These are phyloP conservation scores for Tolypocladium tundrense DNA, from an alignment of 2,329 filamentous ascomycete species.

Conservation along the genomic window DNA sequence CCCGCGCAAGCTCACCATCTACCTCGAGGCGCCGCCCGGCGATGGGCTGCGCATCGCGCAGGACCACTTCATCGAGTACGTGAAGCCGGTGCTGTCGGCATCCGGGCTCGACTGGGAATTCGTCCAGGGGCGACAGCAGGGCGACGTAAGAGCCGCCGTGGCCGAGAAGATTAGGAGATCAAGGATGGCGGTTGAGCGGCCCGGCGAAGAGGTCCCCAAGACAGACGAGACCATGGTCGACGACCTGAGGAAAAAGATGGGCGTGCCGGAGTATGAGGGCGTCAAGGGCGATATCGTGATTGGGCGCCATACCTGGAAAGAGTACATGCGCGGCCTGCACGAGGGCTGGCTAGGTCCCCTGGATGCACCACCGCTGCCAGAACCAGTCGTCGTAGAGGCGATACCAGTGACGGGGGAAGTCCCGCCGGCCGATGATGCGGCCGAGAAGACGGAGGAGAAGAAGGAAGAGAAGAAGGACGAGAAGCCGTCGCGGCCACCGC, in stretches of 20 bases:
- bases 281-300: conserved; percentile 78
- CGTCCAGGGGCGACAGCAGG: conserved; percentile 81
- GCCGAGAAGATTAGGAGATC: conserved; percentile 76
- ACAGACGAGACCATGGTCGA: conserved; percentile 47
- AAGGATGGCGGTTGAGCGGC: conserved; percentile 47
- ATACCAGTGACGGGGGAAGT: conserved; percentile 8
- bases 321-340: conserved; percentile 86
- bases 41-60: conserved; percentile 78
- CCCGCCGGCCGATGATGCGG: conserved; percentile 10
- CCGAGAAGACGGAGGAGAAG: conserved; percentile 19
- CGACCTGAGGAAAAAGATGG: conserved; percentile 52
- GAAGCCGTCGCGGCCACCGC: conserved; percentile 48
- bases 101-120: conserved; percentile 95
- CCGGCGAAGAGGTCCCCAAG: conserved; percentile 36
- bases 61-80: conserved; percentile 91
- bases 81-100: conserved; percentile 84
- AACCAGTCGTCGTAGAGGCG: conserved; percentile 14
- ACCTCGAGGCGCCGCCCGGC: conserved; percentile 74
- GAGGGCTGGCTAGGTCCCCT: conserved; percentile 93
- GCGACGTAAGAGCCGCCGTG: conserved; percentile 79
- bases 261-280: conserved; percentile 62
- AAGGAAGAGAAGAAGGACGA: conserved; percentile 30
- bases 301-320: conserved; percentile 91
- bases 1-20: conserved; percentile 77
- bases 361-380: conserved; percentile 41